phyloP scores from a whole-genome alignment of 2,329 filamentous ascomycete genomes.

The Colletotrichum eremochloae region DNA sequence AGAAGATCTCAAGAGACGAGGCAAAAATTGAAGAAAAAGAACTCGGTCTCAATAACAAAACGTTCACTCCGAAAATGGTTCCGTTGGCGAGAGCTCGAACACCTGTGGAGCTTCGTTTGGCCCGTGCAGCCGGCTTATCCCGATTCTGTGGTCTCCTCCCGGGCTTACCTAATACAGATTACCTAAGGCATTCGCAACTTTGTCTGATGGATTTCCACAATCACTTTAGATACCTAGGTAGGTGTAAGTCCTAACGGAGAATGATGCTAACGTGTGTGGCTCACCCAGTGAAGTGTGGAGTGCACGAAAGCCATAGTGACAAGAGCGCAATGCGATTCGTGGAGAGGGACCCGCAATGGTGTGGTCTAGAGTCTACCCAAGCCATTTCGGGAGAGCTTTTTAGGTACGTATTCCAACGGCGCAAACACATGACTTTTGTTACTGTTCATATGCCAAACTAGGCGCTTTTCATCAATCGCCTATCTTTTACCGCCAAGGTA shows the following conservation, averaged over 20 bases:
- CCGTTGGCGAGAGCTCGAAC: not conserved
- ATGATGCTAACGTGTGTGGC: slow-evolving; percentile 14
- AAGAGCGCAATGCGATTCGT: not conserved
- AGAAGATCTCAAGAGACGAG: slow-evolving; percentile 4
- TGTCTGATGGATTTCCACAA: too few species aligned
- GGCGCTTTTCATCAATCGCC: not conserved
- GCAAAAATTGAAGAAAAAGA: slow-evolving; percentile 14
- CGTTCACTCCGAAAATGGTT: not conserved
- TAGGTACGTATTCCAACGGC: not conserved
- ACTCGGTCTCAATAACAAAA: slow-evolving; percentile 20
- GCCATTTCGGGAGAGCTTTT: slow-evolving; percentile 9
- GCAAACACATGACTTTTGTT: not conserved
- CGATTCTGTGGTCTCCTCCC: not conserved
- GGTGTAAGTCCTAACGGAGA: slow-evolving; percentile 10
- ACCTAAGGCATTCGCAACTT: too few species aligned
- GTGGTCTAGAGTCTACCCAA: slow-evolving; percentile 20
- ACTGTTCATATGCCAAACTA: not conserved
- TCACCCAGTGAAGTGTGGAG: not conserved
- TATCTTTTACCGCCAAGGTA: not conserved
- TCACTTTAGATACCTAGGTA: too few species aligned
- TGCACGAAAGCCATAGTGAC: slow-evolving; percentile 5
- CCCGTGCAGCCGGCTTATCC: slow-evolving; percentile 14
- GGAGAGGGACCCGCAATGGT: not conserved
- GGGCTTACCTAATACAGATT: too few species aligned
- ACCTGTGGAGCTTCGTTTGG: not conserved